Percentiles rank a stretch among this genome's conserved stretches.
phyloP scores from a whole-genome alignment of 768 basidiomycete species.

The Xanthoconium stramineum region DNA sequence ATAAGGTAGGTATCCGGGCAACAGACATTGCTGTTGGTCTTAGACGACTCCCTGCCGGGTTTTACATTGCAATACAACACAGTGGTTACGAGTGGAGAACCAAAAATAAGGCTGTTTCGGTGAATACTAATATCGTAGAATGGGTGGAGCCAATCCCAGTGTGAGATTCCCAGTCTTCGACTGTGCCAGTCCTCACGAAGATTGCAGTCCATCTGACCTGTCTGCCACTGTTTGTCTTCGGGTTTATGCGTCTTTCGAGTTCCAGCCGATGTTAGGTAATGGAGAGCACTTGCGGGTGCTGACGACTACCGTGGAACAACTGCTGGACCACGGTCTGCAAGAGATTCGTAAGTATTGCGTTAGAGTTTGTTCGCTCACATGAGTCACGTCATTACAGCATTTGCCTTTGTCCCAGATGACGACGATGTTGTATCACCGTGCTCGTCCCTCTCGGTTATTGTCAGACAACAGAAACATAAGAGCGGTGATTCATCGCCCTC shows the following conservation, averaged over 20 bases:
- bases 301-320: neutral
- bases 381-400: neutral
- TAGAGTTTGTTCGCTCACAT: neutral
- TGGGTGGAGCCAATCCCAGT: neutral
- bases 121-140: neutral
- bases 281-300: neutral
- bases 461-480: neutral
- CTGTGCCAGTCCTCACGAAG: neutral
- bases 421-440: neutral
- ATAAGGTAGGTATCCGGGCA: no score
- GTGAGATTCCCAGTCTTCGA: neutral
- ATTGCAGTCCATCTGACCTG: neutral
- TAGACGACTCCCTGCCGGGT: neutral
- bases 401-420: neutral
- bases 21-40: neutral
- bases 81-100: neutral
- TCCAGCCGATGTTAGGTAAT: neutral
- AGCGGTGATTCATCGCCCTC: no score
- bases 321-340: neutral
- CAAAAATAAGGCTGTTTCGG: neutral
- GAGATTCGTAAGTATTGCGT: neutral
- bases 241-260: neutral
- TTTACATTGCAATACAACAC: neutral
- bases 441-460: neutral
- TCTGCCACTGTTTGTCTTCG: neutral